Percentiles rank a stretch among this genome's conserved stretches.
Conservation (phyloP, 345 rosid species). For the Corchorus olitorius region DNA sequence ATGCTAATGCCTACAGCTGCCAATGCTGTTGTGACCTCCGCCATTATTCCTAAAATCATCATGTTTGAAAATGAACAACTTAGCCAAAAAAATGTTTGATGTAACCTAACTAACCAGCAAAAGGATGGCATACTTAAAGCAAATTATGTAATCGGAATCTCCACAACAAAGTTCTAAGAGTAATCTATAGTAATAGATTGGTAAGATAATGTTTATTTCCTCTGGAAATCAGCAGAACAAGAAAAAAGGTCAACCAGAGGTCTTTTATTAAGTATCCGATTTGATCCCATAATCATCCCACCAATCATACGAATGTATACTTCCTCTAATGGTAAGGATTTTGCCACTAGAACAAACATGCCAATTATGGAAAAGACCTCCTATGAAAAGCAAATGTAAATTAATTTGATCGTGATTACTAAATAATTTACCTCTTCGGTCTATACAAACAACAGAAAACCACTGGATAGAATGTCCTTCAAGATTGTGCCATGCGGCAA, state of each 20-base stretch:
- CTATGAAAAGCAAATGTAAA: background rate
- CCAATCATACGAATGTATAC: background rate
- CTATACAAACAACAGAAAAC: slow-evolving; percentile 86
- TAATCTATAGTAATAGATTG: background rate
- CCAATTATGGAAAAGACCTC: background rate
- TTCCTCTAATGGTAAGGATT: slow-evolving; percentile 2
- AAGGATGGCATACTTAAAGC: background rate
- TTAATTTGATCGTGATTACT: background rate
- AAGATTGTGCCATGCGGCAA: slow-evolving; percentile 86
- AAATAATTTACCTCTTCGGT: slow-evolving; percentile 66
- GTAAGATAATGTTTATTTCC: background rate
- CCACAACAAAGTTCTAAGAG: background rate
- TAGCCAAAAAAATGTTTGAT: background rate
- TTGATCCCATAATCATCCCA: background rate
- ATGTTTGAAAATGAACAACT: background rate
- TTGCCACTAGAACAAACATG: background rate
- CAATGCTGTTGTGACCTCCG: slow-evolving; percentile 77
- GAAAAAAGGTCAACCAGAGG: background rate
- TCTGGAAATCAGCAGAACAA: background rate
- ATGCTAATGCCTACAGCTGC: slow-evolving; percentile 65
- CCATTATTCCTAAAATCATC: slow-evolving; percentile 75
- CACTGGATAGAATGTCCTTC: slow-evolving; percentile 92
- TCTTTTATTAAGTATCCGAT: background rate
- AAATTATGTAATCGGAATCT: slow-evolving; percentile 1
- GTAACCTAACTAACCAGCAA: background rate